Conservation (phyloP, 1,284 basidiomycete genomes). For the Ceratobasidium sp. region DNA sequence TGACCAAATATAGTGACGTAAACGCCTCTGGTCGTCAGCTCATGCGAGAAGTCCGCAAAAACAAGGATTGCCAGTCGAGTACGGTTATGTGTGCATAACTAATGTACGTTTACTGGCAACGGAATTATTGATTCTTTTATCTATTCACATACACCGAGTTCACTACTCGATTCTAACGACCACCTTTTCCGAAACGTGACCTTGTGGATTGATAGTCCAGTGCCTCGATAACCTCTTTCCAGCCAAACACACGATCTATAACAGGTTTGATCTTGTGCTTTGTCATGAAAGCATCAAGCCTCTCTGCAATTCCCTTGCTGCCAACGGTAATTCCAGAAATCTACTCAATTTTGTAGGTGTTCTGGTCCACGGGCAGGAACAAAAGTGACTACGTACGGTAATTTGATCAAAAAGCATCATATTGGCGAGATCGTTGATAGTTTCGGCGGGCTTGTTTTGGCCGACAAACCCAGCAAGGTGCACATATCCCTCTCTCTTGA, state of each 20-base stretch:
- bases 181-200: constrained; percentile 2
- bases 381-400: background rate
- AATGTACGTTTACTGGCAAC: background rate
- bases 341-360: background rate
- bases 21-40: no score
- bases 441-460: background rate
- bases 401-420: background rate
- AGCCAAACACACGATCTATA: constrained; percentile 1
- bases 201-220: background rate
- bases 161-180: background rate
- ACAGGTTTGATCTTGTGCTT: constrained; percentile 1
- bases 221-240: background rate
- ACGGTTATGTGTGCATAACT: background rate
- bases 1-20: constrained; percentile 49
- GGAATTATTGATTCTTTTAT: background rate
- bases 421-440: background rate
- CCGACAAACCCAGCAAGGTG: background rate
- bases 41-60: no score
- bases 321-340: background rate
- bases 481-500: background rate
- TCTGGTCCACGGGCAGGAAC: background rate
- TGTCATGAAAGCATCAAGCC: background rate
- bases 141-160: background rate
- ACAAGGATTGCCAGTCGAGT: background rate
- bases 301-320: background rate